Base-by-base conservation (phyloP, 2,329 filamentous ascomycete species). In the Clonostachys chloroleuca region DNA sequence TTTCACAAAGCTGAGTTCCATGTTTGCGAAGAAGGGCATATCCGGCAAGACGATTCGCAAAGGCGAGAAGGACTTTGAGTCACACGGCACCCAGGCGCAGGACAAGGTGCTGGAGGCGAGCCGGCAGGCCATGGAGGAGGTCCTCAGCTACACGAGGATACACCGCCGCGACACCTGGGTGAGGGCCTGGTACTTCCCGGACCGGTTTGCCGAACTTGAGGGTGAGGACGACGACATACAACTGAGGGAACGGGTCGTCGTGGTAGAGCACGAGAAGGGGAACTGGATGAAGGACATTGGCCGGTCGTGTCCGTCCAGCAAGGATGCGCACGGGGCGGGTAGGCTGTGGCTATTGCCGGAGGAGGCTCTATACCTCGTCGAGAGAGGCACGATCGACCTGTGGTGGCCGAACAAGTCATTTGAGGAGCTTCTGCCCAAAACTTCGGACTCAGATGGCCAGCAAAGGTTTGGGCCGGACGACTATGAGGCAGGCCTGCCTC, bases 61-160 rank as follows among this genome's bases (percentile, higher is more conserved):
- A 53, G 94, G 94, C 51, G 91, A 95, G 64, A 99, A 99, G 67
- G 94, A 99, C 70, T 99, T 96, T 64, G 94, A 97, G 69, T 85
- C 88, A 30, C 91, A 97, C 67, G 88, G 89, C 43, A 97, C 94
- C 3, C 80, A 81, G 34, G 82, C 88, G 34, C 94, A 99, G 67
- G 83, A 86, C 54, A 77, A 80, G 48, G 81, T 86, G 9, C 83
- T 99, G 45, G 86, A 90, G 59, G 81, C 87, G 42, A 95, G 90
- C 52, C 84, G 92, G 47, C 77, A 80, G 55, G 92, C 92, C 17
- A 94, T 99, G 87, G 88, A 95, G 66, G 84, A 90, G 56, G 92
- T 92, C 3, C 77, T 97, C 47, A 78, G 83, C 45, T 86, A 87
- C 63, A 87, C 87, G 43, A 81, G 92, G 44, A 74, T 86, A 30